Conservation (phyloP, 129 eudicot species). For the Cynara cardunculus region DNA sequence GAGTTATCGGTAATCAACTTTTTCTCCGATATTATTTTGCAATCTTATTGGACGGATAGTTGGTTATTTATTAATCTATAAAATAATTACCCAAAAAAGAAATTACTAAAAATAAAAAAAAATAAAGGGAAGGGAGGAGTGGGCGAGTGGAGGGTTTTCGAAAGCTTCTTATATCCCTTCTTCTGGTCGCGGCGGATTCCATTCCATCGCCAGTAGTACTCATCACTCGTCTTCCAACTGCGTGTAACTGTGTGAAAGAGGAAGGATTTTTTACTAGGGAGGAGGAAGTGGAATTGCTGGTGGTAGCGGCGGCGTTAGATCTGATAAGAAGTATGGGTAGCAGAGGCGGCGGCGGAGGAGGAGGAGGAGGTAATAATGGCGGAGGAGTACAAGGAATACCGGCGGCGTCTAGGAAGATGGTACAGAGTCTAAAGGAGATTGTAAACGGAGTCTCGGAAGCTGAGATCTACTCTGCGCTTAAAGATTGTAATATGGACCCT, state of each 20-base stretch:
- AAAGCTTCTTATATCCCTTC: constrained; percentile 36
- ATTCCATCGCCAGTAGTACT: not conserved
- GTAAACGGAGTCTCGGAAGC: constrained; percentile 63
- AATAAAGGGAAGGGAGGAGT: constrained; percentile 1
- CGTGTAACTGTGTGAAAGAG: constrained; percentile 5
- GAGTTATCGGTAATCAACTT: too few relatives aligned
- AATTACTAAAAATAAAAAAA: not conserved
- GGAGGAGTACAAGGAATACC: constrained; percentile 51
- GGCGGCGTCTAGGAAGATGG: constrained; percentile 66
- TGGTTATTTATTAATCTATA: too few relatives aligned
- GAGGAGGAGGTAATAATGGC: constrained; percentile 32
- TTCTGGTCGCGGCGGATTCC: constrained; percentile 25
- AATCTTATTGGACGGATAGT: too few relatives aligned
- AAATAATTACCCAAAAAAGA: not conserved
- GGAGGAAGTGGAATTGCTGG: not conserved
- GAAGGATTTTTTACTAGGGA: not conserved
- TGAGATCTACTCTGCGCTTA: constrained; percentile 79
- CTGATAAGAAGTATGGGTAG: constrained; percentile 38
- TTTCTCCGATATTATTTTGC: too few relatives aligned
- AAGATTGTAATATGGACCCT: constrained; percentile 95
- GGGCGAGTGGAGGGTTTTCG: constrained; percentile 47
- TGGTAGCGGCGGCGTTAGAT: constrained; percentile 23
- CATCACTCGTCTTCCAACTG: constrained; percentile 18
- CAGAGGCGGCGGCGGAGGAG: constrained; percentile 44
- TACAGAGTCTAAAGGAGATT: constrained; percentile 76